Evolutionary conservation across 129 eudicot species (phyloP).

Genomic region (Tanacetum coccineum): DNA sequence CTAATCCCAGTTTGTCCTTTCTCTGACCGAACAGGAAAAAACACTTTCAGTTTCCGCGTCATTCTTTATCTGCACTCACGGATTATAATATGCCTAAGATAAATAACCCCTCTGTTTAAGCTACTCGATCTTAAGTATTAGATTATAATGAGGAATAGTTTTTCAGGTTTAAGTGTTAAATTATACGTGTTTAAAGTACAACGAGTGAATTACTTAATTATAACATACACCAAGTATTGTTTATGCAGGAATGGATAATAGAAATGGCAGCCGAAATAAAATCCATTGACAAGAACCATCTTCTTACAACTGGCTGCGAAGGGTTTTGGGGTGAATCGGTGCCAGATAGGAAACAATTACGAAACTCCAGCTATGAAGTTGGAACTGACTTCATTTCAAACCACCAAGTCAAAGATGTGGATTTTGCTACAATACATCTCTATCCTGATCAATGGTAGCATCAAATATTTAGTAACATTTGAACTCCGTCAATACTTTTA

Average conservation of each 20-base stretch:
- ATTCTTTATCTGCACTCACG: no score
- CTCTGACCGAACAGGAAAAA: conserved; percentile 45
- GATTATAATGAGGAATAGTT: background rate
- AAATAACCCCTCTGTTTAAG: no score
- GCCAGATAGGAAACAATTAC: conserved; percentile 46
- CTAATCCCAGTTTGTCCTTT: conserved; percentile 65
- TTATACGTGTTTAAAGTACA: background rate
- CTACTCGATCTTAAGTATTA: no score
- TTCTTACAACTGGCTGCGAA: conserved; percentile 58
- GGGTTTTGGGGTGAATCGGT: conserved; percentile 71
- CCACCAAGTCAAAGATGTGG: conserved; percentile 53
- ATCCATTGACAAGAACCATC: conserved; percentile 46
- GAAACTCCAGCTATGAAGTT: conserved; percentile 62
- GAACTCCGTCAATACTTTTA: no score
- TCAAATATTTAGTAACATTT: no score
- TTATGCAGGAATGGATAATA: conserved; percentile 52
- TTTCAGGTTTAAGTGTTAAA: background rate
- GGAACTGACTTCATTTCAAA: conserved; percentile 65
- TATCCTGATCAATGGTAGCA: conserved; percentile 52
- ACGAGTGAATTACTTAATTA: background rate
- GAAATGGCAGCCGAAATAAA: conserved; percentile 63
- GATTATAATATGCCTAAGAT: no score
- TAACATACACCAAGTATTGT: background rate
- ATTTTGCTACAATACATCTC: conserved; percentile 65
- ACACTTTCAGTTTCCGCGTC: conserved; percentile 35